Evolutionary conservation across 2,329 filamentous ascomycete species (phyloP).

Genomic region (Penicillium expansum): DNA sequence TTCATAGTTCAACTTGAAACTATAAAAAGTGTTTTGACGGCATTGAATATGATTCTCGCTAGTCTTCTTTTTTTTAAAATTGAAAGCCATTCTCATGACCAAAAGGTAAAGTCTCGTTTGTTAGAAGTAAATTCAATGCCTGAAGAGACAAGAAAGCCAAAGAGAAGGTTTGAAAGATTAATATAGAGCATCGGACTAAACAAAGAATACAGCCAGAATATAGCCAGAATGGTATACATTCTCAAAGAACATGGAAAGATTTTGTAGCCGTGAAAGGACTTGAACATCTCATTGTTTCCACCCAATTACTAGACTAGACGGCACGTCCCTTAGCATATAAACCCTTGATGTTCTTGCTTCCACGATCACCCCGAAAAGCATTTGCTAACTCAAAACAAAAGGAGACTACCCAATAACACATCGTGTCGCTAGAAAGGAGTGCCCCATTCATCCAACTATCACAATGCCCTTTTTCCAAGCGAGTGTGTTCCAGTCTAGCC

Average conservation of each 20-base stretch:
- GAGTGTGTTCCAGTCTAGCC: not conserved
- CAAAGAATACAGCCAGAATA: not conserved
- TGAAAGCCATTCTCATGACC: not conserved
- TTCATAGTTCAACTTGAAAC: too few relatives aligned
- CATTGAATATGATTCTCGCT: too few relatives aligned
- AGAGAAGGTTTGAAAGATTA: not conserved
- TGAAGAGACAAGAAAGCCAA: not conserved
- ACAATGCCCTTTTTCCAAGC: not conserved
- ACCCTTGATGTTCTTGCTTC: not conserved
- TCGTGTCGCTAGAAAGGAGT: fast-evolving
- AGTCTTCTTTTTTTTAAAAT: not conserved
- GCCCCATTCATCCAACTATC: not conserved
- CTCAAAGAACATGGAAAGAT: not conserved
- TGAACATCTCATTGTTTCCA: not conserved
- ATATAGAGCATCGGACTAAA: not conserved
- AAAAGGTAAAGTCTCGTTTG: not conserved
- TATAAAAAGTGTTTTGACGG: not conserved
- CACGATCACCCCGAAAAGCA: not conserved
- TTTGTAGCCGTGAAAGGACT: not conserved
- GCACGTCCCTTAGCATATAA: not conserved
- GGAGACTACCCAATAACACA: not conserved
- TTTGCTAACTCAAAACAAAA: not conserved
- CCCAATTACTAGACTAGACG: not conserved
- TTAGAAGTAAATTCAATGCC: not conserved
- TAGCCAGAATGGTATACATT: not conserved